Conservation (phyloP, 164 flowering plant species). For the Liriodendron chinense region DNA sequence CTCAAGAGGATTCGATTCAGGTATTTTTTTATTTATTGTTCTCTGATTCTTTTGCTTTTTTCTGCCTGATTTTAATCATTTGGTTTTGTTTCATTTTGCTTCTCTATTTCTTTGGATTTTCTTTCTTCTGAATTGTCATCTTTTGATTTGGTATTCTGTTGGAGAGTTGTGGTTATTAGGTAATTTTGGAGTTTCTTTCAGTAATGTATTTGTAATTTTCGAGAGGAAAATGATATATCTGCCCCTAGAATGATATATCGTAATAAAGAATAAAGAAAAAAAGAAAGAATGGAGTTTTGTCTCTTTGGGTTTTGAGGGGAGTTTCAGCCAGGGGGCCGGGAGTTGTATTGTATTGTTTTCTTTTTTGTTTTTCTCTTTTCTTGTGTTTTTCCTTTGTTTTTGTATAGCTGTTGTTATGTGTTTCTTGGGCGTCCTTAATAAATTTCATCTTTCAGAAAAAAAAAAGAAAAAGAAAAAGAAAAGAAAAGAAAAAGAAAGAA, state of each 20-base stretch:
- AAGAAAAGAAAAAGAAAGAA: too few relatives aligned
- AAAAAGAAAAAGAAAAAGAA: too few relatives aligned
- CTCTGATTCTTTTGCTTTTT: not conserved
- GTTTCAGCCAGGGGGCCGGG: too few relatives aligned
- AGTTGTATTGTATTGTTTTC: too few relatives aligned
- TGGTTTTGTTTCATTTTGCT: not conserved
- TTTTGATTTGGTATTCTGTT: not conserved
- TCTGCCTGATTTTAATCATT: not conserved
- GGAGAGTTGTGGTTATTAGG: not conserved
- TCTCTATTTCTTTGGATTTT: not conserved
- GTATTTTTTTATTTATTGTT: constrained; percentile 27
- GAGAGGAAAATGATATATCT: not conserved
- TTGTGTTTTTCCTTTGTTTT: too few relatives aligned
- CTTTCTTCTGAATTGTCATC: not conserved
- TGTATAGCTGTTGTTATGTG: too few relatives aligned
- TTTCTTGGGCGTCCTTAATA: too few relatives aligned
- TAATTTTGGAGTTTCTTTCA: not conserved
- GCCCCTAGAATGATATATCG: not conserved
- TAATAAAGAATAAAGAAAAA: too few relatives aligned
- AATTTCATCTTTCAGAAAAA: too few relatives aligned
- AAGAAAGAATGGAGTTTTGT: too few relatives aligned
- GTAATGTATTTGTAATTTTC: not conserved
- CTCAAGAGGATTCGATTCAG: constrained; percentile 93
- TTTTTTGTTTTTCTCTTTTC: too few relatives aligned
- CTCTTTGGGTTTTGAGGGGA: too few relatives aligned